These are phyloP conservation scores for Potentilla sterilis DNA, from an alignment of 306 rosid genomes.

Conservation along the genomic window DNA sequence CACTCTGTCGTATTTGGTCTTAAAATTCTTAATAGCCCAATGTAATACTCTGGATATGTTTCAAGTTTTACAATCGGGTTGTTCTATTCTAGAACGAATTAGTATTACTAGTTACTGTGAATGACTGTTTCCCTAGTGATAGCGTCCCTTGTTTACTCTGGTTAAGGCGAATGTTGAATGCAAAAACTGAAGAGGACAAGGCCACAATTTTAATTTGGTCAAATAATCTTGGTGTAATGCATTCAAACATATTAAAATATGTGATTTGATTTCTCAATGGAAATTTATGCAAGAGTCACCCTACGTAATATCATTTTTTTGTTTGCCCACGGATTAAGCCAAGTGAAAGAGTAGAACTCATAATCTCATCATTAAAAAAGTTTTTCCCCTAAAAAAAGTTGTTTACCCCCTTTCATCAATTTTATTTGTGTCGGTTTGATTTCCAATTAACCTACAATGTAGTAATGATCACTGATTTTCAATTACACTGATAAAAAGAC, in stretches of 20 bases:
- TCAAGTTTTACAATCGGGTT: neutral
- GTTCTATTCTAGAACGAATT: neutral
- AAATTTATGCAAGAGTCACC: neutral
- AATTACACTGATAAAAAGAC: too few relatives aligned
- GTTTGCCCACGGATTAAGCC: neutral
- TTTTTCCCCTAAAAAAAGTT: too few relatives aligned
- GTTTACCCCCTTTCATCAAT: too few relatives aligned
- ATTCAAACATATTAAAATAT: neutral
- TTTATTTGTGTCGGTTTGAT: too few relatives aligned
- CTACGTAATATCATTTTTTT: neutral
- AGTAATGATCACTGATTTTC: too few relatives aligned
- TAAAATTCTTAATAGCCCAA: neutral
- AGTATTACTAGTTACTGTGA: too few relatives aligned
- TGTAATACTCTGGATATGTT: neutral
- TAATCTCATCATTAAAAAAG: too few relatives aligned
- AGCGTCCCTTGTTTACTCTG: too few relatives aligned
- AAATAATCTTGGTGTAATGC: neutral
- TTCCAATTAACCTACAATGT: too few relatives aligned
- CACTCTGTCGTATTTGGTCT: neutral
- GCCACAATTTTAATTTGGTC: constrained; percentile 3
- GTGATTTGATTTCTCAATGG: constrained; percentile 6
- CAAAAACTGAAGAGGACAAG: too few relatives aligned
- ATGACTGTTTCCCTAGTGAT: too few relatives aligned
- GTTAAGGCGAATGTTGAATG: too few relatives aligned
- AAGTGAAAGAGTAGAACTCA: neutral